Conservation (phyloP, 495 filamentous ascomycete genomes). For the Lasiosphaeriaceae sp. region DNA sequence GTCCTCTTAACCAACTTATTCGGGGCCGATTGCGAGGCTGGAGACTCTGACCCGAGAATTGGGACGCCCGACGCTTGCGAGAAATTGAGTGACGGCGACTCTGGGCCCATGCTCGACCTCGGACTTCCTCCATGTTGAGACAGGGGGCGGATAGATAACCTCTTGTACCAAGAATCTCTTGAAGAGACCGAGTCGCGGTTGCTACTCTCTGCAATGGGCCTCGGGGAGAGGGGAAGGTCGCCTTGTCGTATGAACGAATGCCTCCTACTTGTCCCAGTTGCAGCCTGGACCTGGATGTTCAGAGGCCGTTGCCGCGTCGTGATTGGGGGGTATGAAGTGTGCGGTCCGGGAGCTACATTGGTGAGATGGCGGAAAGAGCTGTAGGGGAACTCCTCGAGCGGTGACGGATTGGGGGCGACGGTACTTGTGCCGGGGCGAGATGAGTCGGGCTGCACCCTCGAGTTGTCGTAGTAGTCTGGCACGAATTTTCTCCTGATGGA, state of each 20-base stretch:
- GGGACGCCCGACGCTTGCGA: conserved; percentile 69
- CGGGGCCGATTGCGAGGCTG: conserved; percentile 47
- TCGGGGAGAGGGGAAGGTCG: conserved; percentile 25
- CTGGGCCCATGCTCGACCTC: conserved; percentile 60
- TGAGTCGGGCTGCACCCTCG: conserved; percentile 29
- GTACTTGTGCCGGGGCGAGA: conserved; percentile 41
- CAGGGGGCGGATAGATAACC: conserved; percentile 66
- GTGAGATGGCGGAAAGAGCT: conserved; percentile 25
- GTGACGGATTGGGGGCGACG: conserved; percentile 23
- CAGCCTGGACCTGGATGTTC: conserved; percentile 29
- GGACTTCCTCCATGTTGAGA: conserved; percentile 63
- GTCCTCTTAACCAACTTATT: conserved; percentile 91
- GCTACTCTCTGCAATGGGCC: conserved; percentile 32
- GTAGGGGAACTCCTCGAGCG: conserved; percentile 33
- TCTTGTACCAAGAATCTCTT: conserved; percentile 70
- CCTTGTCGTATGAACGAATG: conserved; percentile 43
- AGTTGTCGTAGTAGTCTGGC: conserved; percentile 34
- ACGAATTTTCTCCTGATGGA: conserved; percentile 43
- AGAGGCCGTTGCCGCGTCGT: conserved; percentile 20
- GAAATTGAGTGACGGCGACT: conserved; percentile 64
- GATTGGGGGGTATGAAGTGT: conserved; percentile 30
- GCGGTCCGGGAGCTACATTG: conserved; percentile 20
- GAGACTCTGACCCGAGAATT: conserved; percentile 44
- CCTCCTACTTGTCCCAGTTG: conserved; percentile 32
- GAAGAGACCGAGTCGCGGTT: conserved; percentile 50